These are phyloP conservation scores for Phaeosphaeriaceae sp. DNA, from an alignment of 2,329 filamentous ascomycete species.

Conservation along the genomic window DNA sequence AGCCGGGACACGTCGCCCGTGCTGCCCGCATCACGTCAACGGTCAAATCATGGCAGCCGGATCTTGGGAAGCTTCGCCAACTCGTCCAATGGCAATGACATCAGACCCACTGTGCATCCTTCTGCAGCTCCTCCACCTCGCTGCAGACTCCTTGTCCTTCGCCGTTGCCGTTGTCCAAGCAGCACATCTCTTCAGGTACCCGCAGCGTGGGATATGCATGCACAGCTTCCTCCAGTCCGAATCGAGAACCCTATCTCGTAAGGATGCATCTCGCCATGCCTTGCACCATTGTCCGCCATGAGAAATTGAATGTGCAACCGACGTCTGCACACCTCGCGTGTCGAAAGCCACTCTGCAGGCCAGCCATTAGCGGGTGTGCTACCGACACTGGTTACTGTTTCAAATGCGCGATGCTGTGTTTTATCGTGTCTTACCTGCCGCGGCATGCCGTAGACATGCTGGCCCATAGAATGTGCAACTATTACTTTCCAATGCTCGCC, in stretches of 20 bases:
- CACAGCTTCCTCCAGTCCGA: not conserved
- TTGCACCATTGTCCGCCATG: not conserved
- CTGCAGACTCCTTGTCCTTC: not conserved
- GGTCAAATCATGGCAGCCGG: slow-evolving; percentile 18
- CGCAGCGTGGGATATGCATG: slow-evolving; percentile 11
- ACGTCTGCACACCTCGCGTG: slow-evolving; percentile 20
- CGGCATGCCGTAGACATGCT: slow-evolving; percentile 2
- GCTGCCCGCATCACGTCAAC: slow-evolving; percentile 23
- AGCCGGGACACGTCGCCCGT: slow-evolving; percentile 39
- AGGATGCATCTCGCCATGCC: not conserved
- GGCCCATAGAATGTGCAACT: not conserved
- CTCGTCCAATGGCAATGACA: slow-evolving; percentile 18
- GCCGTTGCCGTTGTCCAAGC: slow-evolving; percentile 11
- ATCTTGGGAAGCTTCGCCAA: slow-evolving; percentile 5
- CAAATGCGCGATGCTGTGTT: slow-evolving; percentile 26
- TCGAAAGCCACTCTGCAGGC: slow-evolving; percentile 8
- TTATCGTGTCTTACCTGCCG: slow-evolving; percentile 22
- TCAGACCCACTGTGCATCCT: slow-evolving; percentile 8
- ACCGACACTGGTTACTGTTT: slow-evolving; percentile 29
- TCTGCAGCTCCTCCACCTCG: slow-evolving; percentile 18
- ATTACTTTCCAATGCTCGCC: not conserved
- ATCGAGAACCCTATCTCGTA: slow-evolving; percentile 2
- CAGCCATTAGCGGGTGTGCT: slow-evolving; percentile 19
- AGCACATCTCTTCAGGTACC: slow-evolving; percentile 25
- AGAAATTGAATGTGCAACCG: slow-evolving; percentile 8